Conservation (phyloP, 2,329 filamentous ascomycete genomes). For the Nemania bipapillata region DNA sequence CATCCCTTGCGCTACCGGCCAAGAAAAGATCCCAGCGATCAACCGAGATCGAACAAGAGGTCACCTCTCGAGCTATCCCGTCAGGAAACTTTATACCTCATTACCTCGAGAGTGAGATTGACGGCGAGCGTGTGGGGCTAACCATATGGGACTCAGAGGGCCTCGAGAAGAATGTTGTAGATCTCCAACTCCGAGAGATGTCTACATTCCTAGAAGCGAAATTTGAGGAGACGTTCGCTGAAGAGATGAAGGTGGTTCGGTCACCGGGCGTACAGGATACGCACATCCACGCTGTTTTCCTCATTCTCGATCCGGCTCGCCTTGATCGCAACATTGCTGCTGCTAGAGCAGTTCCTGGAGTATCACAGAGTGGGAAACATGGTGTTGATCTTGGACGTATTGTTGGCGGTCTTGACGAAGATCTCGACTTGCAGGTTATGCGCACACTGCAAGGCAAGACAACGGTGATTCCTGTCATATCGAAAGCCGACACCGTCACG, state of each 20-base stretch:
- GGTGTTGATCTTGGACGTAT: conserved; percentile 62
- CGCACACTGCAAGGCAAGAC: conserved; percentile 91
- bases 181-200: conserved; percentile 92
- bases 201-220: conserved; percentile 94
- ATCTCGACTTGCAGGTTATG: conserved; percentile 89
- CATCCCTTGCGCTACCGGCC: conserved; percentile 81
- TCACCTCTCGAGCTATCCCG: conserved; percentile 62
- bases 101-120: conserved; percentile 94
- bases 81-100: conserved; percentile 83
- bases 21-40: conserved; percentile 73
- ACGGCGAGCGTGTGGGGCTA: conserved; percentile 87
- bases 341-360: conserved; percentile 65
- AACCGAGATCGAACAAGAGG: conserved; percentile 66
- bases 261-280: conserved; percentile 94
- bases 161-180: conserved; percentile 92
- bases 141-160: conserved; percentile 98
- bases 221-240: conserved; percentile 95
- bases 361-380: conserved; percentile 61
- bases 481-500: conserved; percentile 97
- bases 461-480: conserved; percentile 92
- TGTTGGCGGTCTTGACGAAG: conserved; percentile 81
- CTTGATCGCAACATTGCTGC: conserved; percentile 84
- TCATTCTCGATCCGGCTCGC: conserved; percentile 86
- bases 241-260: conserved; percentile 97
- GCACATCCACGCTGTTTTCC: conserved; percentile 95